These are phyloP conservation scores for Podospora comata DNA, from an alignment of 495 filamentous ascomycete genomes.

Conservation along the genomic window DNA sequence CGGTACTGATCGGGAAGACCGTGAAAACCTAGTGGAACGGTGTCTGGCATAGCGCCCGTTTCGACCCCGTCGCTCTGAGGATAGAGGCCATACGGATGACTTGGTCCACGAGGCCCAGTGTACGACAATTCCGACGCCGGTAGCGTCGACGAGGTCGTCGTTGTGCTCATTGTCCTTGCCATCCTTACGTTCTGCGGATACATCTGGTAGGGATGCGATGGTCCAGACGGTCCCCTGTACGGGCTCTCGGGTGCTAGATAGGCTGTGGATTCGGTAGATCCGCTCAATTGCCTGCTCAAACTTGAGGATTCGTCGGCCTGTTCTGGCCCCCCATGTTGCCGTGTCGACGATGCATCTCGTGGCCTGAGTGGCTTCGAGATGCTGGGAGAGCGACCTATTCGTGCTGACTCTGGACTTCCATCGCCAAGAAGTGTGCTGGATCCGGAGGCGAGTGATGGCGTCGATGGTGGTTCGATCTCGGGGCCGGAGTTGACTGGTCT, in stretches of 20 bases:
- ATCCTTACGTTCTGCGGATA: conserved; percentile 71
- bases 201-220: conserved; percentile 84
- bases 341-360: conserved; percentile 41
- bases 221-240: conserved; percentile 61
- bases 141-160: conserved; percentile 57
- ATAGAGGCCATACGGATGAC: conserved; percentile 82
- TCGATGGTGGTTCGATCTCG: conserved; percentile 5
- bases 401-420: conserved; percentile 10
- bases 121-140: conserved; percentile 58
- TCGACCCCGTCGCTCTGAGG: conserved; percentile 59
- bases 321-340: conserved; percentile 41
- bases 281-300: conserved; percentile 30
- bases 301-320: conserved; percentile 25
- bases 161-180: conserved; percentile 61
- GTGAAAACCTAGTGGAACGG: conserved; percentile 69
- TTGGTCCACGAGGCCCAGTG: conserved; percentile 61
- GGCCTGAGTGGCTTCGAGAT: conserved; percentile 44
- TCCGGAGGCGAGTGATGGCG: conserved; percentile 25
- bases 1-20: conserved; percentile 63
- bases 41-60: conserved; percentile 14
- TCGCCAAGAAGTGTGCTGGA: conserved; percentile 12
- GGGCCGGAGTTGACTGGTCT: conserved; percentile 18
- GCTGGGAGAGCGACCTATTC: conserved; percentile 40
- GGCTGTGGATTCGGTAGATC: conserved; percentile 41
- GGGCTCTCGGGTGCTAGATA: conserved; percentile 54